Base-by-base conservation (phyloP, 495 filamentous ascomycete species). In the Thozetella sp. region DNA sequence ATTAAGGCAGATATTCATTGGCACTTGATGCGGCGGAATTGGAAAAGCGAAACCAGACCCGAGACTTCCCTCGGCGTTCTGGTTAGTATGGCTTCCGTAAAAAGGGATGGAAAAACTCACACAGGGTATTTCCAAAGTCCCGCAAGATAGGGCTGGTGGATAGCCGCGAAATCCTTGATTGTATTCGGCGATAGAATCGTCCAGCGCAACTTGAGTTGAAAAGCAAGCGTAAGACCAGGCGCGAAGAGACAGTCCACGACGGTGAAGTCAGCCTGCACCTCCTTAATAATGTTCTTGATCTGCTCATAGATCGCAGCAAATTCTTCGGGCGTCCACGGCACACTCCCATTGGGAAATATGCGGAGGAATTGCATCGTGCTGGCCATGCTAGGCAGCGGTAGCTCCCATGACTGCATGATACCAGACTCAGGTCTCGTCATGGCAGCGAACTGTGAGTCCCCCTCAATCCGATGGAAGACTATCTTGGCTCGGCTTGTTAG, bases 21-120 rank as follows among this genome's bases (percentile, higher is more conserved):
- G 30, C 17, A 15, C 6, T 48, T 56, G 20, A 26, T 46, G 54
- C 30, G 30, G 76, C 0, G 78, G 77, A 0, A 84, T 61, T 15
- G 80, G 80, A 50, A 77, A 83, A 0, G 76, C 65, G 55, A 76
- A 81, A 1, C 73, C 79, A 3, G 81, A 80, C 2, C 73, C 72
- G 0, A 77, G 72, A 23, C 77, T 79, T 24, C 2, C 19, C 2
- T 11, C 45, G n/a, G 10, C 37, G 27, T 37, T 19, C 6, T 40
- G 3, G 25, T 23, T 13, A 19, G 10, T n/a, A 12, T 12, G 2
- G 1, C 13, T 45, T 12, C n/a, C 10, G 19, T 22, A 2, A 1
- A 19, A 11, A 23, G 17, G 52, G 12, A 20, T n/a, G 3, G n/a
- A 22, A 30, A 13, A 55, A 50, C 23, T 45, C 6, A 22, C 81